These are phyloP conservation scores for Baeospora myosura DNA, from an alignment of 1,284 basidiomycete genomes.

Conservation along the genomic window DNA sequence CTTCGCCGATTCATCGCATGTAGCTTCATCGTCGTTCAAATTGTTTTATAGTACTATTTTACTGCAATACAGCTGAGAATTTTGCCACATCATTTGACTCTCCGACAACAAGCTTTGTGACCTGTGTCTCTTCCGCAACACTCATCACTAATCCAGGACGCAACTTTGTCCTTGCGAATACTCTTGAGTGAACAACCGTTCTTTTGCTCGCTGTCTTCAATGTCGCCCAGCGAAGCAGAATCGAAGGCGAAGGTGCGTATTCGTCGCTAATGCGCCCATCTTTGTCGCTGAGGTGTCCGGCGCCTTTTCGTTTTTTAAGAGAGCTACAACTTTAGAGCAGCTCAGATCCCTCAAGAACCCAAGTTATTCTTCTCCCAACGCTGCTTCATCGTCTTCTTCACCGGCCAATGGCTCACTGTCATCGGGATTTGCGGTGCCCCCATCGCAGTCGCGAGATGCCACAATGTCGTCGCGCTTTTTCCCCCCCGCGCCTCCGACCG, in stretches of 20 bases:
- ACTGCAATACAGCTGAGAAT: no score
- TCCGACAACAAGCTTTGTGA: no score
- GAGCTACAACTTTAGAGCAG: conserved; percentile 45
- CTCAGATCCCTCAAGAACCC: conserved; percentile 50
- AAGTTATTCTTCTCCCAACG: no score
- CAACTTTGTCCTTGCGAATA: no score
- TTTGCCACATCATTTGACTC: no score
- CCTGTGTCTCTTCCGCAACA: no score
- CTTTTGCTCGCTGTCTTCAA: neutral
- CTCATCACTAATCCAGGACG: no score
- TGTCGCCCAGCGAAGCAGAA: neutral
- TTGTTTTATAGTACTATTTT: no score
- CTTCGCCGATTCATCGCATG: no score
- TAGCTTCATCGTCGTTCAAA: no score
- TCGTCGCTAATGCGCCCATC: conserved; percentile 17
- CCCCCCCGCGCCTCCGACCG: conserved; percentile 26
- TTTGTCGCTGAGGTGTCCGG: no score
- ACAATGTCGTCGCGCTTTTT: conserved; percentile 41
- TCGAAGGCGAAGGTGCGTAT: conserved; percentile 10
- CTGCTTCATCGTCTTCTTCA: conserved; percentile 28
- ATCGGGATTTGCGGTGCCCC: conserved; percentile 11
- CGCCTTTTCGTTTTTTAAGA: conserved; percentile 29
- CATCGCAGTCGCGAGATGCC: conserved; percentile 49
- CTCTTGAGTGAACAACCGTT: no score
- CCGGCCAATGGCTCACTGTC: conserved; percentile 11